Evolutionary conservation across 225 moss, liverwort and hornwort genomes (phyloP).

Genomic region (Physcomitrellopsis africana): DNA sequence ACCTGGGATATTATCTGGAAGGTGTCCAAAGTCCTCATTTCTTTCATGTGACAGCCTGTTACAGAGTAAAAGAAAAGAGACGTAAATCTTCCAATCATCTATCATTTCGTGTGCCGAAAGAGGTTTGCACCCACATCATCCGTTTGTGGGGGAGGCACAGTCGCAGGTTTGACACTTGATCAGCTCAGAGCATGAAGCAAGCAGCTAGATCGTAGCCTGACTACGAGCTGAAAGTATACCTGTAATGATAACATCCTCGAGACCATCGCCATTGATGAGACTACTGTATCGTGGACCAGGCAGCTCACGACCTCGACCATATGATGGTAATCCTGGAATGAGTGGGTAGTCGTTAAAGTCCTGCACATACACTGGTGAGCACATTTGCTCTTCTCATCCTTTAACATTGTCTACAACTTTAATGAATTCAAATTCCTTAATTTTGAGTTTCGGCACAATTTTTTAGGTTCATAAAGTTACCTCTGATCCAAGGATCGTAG

Average conservation of each 20-base stretch:
- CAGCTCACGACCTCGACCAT: slow-evolving; percentile 89
- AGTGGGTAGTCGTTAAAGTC: slow-evolving; percentile 67
- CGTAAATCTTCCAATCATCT: background rate
- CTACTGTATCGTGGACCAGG: slow-evolving; percentile 77
- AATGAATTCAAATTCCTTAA: background rate
- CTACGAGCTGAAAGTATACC: slow-evolving; percentile 34
- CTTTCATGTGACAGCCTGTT: background rate
- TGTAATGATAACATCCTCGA: slow-evolving; percentile 81
- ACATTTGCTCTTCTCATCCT: background rate
- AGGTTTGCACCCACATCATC: background rate
- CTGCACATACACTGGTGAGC: slow-evolving; percentile 35
- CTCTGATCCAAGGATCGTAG: slow-evolving; percentile 78
- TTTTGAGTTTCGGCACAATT: background rate
- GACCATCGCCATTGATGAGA: slow-evolving; percentile 71
- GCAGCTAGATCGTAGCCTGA: background rate
- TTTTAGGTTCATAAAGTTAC: slow-evolving; percentile 33
- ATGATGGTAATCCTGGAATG: slow-evolving; percentile 75
- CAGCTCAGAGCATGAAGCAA: background rate
- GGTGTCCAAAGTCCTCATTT: background rate
- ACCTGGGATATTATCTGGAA: background rate
- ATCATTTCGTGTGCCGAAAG: background rate
- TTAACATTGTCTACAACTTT: background rate
- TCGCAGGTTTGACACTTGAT: background rate
- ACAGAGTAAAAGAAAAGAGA: background rate
- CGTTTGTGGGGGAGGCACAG: background rate